phyloP scores from a whole-genome alignment of 768 basidiomycete genomes.

The Phaffia tasmanica region DNA sequence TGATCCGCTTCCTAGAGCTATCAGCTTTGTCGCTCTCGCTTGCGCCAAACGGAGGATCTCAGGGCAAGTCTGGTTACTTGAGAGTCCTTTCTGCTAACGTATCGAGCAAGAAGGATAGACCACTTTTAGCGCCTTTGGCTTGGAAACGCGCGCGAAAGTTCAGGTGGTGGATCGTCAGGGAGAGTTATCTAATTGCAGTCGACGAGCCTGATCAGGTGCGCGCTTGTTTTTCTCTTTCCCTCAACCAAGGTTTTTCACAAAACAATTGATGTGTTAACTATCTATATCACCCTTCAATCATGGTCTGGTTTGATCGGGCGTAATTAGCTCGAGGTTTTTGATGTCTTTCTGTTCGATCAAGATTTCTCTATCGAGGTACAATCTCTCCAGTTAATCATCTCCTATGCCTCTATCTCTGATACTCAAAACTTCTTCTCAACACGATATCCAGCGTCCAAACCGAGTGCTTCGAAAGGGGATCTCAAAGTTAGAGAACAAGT shows the following conservation, averaged over 20 bases:
- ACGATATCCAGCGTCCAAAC: conserved; percentile 50
- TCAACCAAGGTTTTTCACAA: background rate
- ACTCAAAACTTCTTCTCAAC: too few species aligned
- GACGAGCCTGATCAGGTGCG: conserved; percentile 75
- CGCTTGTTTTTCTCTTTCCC: background rate
- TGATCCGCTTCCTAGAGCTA: conserved; percentile 83
- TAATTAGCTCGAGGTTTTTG: conserved; percentile 65
- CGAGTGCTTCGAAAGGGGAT: conserved; percentile 79
- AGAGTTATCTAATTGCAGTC: conserved; percentile 77
- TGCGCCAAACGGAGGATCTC: conserved; percentile 60
- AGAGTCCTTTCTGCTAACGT: conserved; percentile 35
- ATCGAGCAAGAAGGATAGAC: conserved; percentile 34
- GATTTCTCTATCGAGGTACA: conserved; percentile 65
- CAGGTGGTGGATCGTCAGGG: conserved; percentile 84
- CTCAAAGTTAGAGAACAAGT: conserved; percentile 33
- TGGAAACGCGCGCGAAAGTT: conserved; percentile 46
- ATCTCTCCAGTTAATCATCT: background rate
- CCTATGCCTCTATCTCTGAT: too few species aligned
- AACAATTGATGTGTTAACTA: background rate
- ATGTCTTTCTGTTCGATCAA: conserved; percentile 82
- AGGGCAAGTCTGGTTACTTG: conserved; percentile 83
- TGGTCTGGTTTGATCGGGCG: conserved; percentile 8
- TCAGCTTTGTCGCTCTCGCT: conserved; percentile 73
- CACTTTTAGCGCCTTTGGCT: conserved; percentile 40
- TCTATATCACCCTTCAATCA: background rate